phyloP scores from a whole-genome alignment of 441 rosid genomes.

The Jatropha multifida region DNA sequence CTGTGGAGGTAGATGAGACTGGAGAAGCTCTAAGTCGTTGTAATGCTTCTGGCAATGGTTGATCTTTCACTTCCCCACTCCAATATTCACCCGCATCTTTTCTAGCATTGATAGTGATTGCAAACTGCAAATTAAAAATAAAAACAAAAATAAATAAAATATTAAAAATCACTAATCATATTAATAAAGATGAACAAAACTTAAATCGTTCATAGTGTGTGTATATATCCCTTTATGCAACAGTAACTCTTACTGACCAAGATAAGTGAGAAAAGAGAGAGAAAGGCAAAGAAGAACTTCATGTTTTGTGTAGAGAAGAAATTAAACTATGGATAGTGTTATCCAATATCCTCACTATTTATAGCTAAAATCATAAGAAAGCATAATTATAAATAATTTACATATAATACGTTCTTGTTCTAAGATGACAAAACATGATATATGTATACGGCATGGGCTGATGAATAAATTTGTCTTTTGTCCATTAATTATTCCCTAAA shows the following conservation, averaged over 20 bases:
- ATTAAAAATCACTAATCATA: not conserved
- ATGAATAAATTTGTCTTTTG: no score
- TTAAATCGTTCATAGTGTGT: no score
- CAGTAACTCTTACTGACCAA: not conserved
- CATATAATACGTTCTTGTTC: no score
- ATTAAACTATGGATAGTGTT: not conserved
- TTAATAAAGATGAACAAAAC: no score
- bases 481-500: no score
- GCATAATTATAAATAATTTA: no score
- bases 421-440: no score
- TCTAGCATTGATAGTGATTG: slow-evolving; percentile 25
- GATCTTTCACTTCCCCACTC: slow-evolving; percentile 29
- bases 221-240: not conserved
- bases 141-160: not conserved
- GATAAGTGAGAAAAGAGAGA: not conserved
- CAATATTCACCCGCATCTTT: slow-evolving; percentile 37
- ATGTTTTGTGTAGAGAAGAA: not conserved
- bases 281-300: not conserved
- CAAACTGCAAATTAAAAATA: slow-evolving; percentile 22
- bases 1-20: not conserved
- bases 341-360: not conserved
- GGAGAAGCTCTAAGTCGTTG: slow-evolving; percentile 8
- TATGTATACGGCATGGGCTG: no score
- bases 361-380: not conserved
- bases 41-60: slow-evolving; percentile 30